These are phyloP conservation scores for Ceratobasidium sp. DNA, from an alignment of 1,284 basidiomycete genomes.

Conservation along the genomic window DNA sequence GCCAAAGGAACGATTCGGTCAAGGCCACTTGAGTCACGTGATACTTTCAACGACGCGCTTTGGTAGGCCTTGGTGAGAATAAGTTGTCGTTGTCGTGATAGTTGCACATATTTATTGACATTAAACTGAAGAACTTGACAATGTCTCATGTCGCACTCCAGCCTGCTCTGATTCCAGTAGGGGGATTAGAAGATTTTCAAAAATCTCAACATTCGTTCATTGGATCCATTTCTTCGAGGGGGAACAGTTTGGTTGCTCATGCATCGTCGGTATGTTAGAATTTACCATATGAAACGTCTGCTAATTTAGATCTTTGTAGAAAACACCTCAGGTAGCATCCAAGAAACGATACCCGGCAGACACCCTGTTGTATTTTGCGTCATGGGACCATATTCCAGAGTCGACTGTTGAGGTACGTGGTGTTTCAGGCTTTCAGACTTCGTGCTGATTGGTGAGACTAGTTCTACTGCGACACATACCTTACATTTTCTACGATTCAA, in stretches of 20 bases:
- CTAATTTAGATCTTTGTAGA: too few relatives aligned
- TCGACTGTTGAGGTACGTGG: constrained; percentile 28
- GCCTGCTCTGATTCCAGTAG: constrained; percentile 17
- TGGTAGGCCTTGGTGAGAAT: neutral
- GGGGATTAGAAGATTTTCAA: constrained; percentile 34
- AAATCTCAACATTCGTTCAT: constrained; percentile 35
- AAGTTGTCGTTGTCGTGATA: neutral
- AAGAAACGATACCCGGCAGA: constrained; percentile 41
- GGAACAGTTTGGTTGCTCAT: constrained; percentile 34
- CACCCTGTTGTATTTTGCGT: constrained; percentile 42
- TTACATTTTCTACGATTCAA: constrained; percentile 48
- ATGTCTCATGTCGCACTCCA: constrained; percentile 20
- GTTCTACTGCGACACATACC: constrained; percentile 48
- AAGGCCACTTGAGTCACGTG: too few relatives aligned
- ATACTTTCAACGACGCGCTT: constrained; percentile 8
- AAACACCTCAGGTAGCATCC: constrained; percentile 8
- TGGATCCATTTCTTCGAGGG: constrained; percentile 27
- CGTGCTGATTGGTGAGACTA: neutral
- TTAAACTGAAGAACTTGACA: neutral
- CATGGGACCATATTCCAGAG: constrained; percentile 45
- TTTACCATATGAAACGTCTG: too few relatives aligned
- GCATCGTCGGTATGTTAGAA: constrained; percentile 20
- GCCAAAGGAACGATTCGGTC: too few relatives aligned
- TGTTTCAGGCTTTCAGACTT: neutral
- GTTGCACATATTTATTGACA: neutral